Conservation (phyloP, 2,329 filamentous ascomycete genomes). For the Ilyonectria robusta region DNA sequence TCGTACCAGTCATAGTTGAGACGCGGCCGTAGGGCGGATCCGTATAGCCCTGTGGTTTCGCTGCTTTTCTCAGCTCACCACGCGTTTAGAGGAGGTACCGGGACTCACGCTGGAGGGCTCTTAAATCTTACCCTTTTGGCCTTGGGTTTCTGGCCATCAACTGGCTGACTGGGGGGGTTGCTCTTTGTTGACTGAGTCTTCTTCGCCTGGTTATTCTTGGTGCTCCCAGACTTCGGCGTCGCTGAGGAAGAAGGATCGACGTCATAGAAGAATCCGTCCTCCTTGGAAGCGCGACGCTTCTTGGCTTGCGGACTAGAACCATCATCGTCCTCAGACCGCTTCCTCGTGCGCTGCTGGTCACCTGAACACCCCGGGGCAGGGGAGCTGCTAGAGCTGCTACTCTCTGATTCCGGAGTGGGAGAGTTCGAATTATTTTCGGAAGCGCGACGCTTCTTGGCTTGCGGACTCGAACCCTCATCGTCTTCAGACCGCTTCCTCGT, state of each 20-base stretch:
- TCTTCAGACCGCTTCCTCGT: conserved; percentile 12
- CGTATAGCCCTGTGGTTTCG: conserved; percentile 38
- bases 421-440: neutral
- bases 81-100: conserved; percentile 7
- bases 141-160: neutral
- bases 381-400: neutral
- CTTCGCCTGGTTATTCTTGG: neutral
- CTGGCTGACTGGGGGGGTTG: neutral
- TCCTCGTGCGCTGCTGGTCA: neutral
- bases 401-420: neutral
- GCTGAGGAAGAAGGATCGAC: neutral
- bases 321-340: neutral
- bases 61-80: conserved; percentile 22
- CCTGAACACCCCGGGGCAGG: neutral
- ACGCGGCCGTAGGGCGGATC: conserved; percentile 30
- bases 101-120: conserved; percentile 18
- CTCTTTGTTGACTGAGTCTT: neutral
- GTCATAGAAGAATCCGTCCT: conserved; percentile 2
- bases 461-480: neutral
- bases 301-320: neutral
- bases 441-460: neutral
- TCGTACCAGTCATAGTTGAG: conserved; percentile 42
- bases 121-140: neutral
- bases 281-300: neutral
- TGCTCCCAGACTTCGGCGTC: neutral